Evolutionary conservation across 2,329 filamentous ascomycete species (phyloP), one percentile per base, ranked within the genome.

Genomic region (Neurospora crassa): DNA sequence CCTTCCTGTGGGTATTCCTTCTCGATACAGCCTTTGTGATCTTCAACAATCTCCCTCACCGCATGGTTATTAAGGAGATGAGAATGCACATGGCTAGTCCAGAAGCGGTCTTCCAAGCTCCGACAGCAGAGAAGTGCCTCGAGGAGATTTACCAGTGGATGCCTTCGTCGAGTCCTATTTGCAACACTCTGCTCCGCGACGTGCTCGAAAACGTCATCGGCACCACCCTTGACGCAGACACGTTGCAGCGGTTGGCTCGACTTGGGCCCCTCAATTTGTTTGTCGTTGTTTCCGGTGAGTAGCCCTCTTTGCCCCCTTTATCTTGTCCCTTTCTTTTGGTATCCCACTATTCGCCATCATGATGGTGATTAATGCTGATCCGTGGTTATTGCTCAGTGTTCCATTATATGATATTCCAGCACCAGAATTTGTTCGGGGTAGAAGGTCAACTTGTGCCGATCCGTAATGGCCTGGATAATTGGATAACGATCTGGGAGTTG

Each of bases 21-120:
- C 72, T 82, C 14, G 81, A 82, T 69, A 79, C 80, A 0, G 79
- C 79, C 0, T 82, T 82, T 69, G 78, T 81, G 40, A 81, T 81
- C 14, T 82, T 82, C 74, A 81, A 82, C 74, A 82, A 82, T 45
- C 71, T 80, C 0, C 81, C 81, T 0, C 80, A 80, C n/a, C 76
- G 81, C 14, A 79, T 82, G 77, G 78, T 80, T 0, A 78, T 81
- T 59, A 79, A 79, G 69, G 81, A 82, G 71, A 79, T 82, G 79
- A 79, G 76, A 41, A 80, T 81, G 74, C 76, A 79, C 67, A 75
- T 80, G 74, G 79, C 79, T 11, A 75, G 74, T 14, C 77, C 80
- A 0, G 81, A 82, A 73, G 72, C 76, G 3, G 82, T 80, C 71
- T 82, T 82, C 71, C 80, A 82, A 71, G 80, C 80, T 3, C 12